phyloP scores from a whole-genome alignment of 2,329 filamentous ascomycete genomes.

The Sclerotinia sclerotiorum region DNA sequence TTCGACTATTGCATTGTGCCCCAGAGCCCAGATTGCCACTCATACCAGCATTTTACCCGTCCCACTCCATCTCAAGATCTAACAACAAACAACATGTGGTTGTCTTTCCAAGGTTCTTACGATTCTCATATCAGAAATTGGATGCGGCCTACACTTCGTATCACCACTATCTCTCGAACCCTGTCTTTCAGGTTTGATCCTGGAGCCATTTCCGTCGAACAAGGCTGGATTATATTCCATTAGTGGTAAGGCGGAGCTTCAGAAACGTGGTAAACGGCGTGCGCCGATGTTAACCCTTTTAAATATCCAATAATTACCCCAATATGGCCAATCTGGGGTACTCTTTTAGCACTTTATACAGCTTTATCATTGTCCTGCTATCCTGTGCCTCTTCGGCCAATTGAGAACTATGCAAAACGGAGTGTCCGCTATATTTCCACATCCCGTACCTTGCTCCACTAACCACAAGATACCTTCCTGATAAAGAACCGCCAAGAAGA shows the following conservation, averaged over 20 bases:
- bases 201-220: not conserved
- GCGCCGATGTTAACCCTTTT: conserved; percentile 5
- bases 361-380: not conserved
- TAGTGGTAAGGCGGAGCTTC: not conserved
- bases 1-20: conserved; percentile 2
- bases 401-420: conserved; percentile 6
- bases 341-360: not conserved
- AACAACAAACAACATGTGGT: not conserved
- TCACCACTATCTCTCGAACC: conserved; percentile 6
- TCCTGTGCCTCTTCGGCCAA: conserved; percentile 19
- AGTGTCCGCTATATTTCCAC: conserved; percentile 8
- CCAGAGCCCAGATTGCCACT: not conserved
- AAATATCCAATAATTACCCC: conserved; percentile 6
- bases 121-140: conserved; percentile 11
- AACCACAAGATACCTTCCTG: conserved; percentile 18
- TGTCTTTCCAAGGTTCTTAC: not conserved
- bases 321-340: conserved; percentile 8
- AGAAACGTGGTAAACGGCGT: conserved; percentile 18
- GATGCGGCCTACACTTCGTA: conserved; percentile 13
- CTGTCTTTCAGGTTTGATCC: not conserved
- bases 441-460: conserved; percentile 15
- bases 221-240: not conserved
- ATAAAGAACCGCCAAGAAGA: conserved; percentile 20
- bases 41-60: not conserved
- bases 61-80: not conserved